A percentile compares a stretch with the other conserved stretches of the same genome.
phyloP scores from a whole-genome alignment of 2,329 filamentous ascomycete species.

The Colletotrichum liaoningense region DNA sequence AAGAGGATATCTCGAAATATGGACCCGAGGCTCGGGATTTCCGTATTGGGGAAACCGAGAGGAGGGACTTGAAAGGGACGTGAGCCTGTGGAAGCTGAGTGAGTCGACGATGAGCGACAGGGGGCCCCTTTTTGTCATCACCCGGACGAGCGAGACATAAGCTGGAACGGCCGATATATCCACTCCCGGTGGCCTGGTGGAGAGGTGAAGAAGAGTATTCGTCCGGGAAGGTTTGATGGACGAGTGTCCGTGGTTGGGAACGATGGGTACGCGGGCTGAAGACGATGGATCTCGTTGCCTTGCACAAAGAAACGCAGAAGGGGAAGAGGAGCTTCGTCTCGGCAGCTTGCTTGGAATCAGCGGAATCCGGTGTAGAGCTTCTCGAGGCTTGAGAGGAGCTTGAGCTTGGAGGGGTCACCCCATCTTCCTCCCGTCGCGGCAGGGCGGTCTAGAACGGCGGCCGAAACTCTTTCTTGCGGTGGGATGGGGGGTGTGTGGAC shows the following conservation, averaged over 20 bases:
- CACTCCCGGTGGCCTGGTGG: slow-evolving; percentile 14
- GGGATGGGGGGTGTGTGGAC: not conserved
- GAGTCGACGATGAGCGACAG: not conserved
- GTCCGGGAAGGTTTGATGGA: not conserved
- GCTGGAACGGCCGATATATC: slow-evolving; percentile 31
- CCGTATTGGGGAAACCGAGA: slow-evolving; percentile 18
- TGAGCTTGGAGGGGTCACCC: slow-evolving; percentile 3
- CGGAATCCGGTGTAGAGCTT: not conserved
- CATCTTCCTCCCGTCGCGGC: not conserved
- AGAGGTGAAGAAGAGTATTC: not conserved
- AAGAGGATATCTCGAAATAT: slow-evolving; percentile 1
- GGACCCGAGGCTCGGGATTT: slow-evolving; percentile 19
- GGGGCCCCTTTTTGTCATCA: slow-evolving; percentile 25
- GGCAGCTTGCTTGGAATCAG: not conserved
- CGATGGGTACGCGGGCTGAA: slow-evolving; percentile 14
- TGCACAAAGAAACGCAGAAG: not conserved
- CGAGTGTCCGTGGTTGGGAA: not conserved
- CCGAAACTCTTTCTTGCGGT: not conserved
- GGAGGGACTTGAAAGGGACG: not conserved
- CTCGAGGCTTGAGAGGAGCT: not conserved
- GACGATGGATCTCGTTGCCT: not conserved
- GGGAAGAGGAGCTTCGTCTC: not conserved
- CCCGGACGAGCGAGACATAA: slow-evolving; percentile 21
- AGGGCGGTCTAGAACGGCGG: slow-evolving; percentile 14
- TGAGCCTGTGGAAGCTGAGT: not conserved